Evolutionary conservation across 768 basidiomycete species (phyloP), one percentile per base, ranked within the genome.

Genomic region (Trametopsis cervina): DNA sequence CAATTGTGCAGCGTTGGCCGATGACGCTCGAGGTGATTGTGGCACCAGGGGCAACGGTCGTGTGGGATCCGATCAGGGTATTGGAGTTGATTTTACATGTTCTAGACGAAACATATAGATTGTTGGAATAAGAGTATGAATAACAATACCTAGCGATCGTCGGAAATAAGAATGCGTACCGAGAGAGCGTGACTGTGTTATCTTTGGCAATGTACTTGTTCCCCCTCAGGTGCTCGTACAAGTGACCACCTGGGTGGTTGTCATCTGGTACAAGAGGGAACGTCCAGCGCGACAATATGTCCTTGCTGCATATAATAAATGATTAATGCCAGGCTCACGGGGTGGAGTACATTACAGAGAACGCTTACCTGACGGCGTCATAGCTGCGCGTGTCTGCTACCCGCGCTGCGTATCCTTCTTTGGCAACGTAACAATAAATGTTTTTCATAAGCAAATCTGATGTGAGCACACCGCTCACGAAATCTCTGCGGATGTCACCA

Each of bases 231-330:
- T 93, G 83, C 60, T 95, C 89, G 62, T 97, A 98, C 29, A 73
- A 61, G 48, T 86, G 81, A 4, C 83, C 83, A 12, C 83, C 78
- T 2, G 91, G 92, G 57, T 93, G 80, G 64, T 93, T 90, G 63
- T 94, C 83, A 62, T 97, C 96, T 7, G 95, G 95, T 4, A 93
- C 92, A 7, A 98, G 71, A 1, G 96, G 96, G 69, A 95, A 98
- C 4, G 90, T 89, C 88, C 92, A 93, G 55, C 96, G 75, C 38
- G 90, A 80, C 24, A 98, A 67, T 42, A 99, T 90, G 58, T 97
- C 93, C 65, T 91, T 89, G 69, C 93, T 95, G 60, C 18, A n/a
- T 11, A 44, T 36, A 15, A 7, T 15, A 33, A 33, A 33, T 33
- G 29, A 15, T 7, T 33, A 33, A 44, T 37, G 49, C 29, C 26